phyloP scores from a whole-genome alignment of 1,284 basidiomycete species.

The Ustilago trichophora region DNA sequence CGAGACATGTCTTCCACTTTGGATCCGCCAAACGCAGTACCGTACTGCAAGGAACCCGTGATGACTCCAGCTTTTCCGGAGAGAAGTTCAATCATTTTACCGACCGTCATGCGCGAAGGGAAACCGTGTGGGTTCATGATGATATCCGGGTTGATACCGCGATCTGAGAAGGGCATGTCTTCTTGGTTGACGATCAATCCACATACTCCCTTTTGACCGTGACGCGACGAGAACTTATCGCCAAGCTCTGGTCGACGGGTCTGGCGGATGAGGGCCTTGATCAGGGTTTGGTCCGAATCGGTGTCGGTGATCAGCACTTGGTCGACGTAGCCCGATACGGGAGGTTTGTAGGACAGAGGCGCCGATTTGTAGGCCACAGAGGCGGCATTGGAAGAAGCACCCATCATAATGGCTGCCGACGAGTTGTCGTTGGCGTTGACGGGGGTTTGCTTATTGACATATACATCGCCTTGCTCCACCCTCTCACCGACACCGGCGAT shows the following conservation, averaged over 20 bases:
- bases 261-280: conserved; percentile 98
- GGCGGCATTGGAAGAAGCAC: conserved; percentile 25
- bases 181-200: conserved; percentile 98
- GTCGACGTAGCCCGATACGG: conserved; percentile 89
- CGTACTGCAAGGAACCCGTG: conserved; percentile 85
- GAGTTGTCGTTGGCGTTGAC: conserved; percentile 79
- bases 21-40: conserved; percentile 93
- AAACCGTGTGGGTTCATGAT: conserved; percentile 99
- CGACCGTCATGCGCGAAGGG: conserved; percentile 97
- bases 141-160: conserved; percentile 92
- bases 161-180: conserved; percentile 99
- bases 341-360: conserved; percentile 59
- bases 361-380: conserved; percentile 71
- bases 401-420: conserved; percentile 56
- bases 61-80: conserved; percentile 85
- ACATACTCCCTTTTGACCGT: conserved; percentile 99
- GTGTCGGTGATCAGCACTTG: conserved; percentile 97
- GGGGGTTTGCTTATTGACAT: conserved; percentile 96
- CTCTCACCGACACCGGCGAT: conserved; percentile 93
- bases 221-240: conserved; percentile 97
- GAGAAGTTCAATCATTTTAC: conserved; percentile 98
- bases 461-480: conserved; percentile 90
- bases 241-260: conserved; percentile 95
- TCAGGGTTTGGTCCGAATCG: conserved; percentile 87
- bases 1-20: conserved; percentile 99